phyloP scores from a whole-genome alignment of 805 yeast species.

The Schwanniomyces occidentalis region DNA sequence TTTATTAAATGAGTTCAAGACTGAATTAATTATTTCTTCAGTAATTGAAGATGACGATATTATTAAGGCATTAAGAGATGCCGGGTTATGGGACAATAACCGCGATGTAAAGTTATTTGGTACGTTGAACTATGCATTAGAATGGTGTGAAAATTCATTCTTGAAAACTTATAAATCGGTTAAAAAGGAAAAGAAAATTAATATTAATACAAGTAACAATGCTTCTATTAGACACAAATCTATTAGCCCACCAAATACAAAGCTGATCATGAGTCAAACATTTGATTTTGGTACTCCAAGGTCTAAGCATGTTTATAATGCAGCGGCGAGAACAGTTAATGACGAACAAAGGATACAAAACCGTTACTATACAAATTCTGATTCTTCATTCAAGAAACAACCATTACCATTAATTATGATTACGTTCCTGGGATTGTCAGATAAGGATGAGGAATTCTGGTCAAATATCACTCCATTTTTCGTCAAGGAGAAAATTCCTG shows the following conservation, averaged over 20 bases:
- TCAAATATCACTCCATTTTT: slow-evolving; percentile 54
- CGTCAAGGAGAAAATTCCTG: slow-evolving; percentile 46
- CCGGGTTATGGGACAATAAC: slow-evolving; percentile 66
- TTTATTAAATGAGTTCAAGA: slow-evolving; percentile 64
- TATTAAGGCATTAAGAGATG: slow-evolving; percentile 73
- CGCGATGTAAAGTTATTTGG: slow-evolving; percentile 61
- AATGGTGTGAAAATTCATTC: slow-evolving; percentile 95
- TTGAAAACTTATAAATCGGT: slow-evolving; percentile 56
- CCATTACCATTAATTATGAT: slow-evolving; percentile 68
- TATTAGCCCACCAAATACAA: slow-evolving; percentile 3
- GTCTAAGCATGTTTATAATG: slow-evolving; percentile 51
- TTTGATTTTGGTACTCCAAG: slow-evolving; percentile 51
- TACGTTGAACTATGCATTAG: slow-evolving; percentile 83
- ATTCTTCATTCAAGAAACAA: slow-evolving; percentile 40
- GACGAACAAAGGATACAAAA: slow-evolving; percentile 44
- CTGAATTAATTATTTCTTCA: slow-evolving; percentile 76
- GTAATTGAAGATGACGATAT: slow-evolving; percentile 67
- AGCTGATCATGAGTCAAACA: slow-evolving; percentile 11
- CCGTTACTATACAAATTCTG: slow-evolving; percentile 49
- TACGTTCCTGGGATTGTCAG: slow-evolving; percentile 61
- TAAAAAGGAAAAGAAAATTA: slow-evolving; percentile 16
- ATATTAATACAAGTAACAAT: slow-evolving; percentile 1
- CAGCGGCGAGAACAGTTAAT: slow-evolving; percentile 47
- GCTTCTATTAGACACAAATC: slow-evolving; percentile 4
- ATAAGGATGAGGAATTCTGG: slow-evolving; percentile 59